These are phyloP conservation scores for Plasmodium berghei DNA, from an alignment of 169 alveolate species.

Conservation along the genomic window DNA sequence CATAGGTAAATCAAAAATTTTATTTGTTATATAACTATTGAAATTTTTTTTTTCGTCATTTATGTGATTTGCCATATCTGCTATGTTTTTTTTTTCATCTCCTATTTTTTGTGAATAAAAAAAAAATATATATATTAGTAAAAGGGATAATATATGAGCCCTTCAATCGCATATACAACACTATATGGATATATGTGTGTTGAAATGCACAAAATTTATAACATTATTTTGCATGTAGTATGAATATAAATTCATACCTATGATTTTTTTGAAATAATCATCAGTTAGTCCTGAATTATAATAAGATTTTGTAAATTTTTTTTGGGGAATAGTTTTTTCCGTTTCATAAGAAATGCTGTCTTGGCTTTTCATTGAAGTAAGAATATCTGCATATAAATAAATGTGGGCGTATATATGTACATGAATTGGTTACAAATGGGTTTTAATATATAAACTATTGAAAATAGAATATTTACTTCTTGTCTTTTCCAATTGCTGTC, in stretches of 20 bases:
- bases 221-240: background rate
- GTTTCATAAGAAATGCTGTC: slow-evolving; percentile 19
- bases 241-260: slow-evolving; percentile 10
- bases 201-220: background rate
- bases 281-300: slow-evolving; percentile 8
- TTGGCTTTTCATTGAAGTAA: background rate
- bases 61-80: slow-evolving; percentile 35
- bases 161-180: background rate
- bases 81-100: slow-evolving; percentile 25
- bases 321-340: slow-evolving; percentile 5
- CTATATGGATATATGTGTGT: background rate
- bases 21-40: slow-evolving; percentile 25
- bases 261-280: slow-evolving; percentile 9
- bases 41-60: slow-evolving; percentile 59
- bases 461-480: slow-evolving; percentile 16
- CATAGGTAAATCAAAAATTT: slow-evolving; percentile 31
- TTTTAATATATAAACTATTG: background rate
- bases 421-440: background rate
- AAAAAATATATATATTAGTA: slow-evolving; percentile 1
- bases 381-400: slow-evolving; percentile 19
- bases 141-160: background rate
- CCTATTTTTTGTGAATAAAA: slow-evolving; percentile 4
- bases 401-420: background rate
- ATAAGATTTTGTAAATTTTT: slow-evolving; percentile 19
- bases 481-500: slow-evolving; percentile 49